A percentile compares a stretch with the other conserved stretches of the same genome.
phyloP scores from a whole-genome alignment of 768 basidiomycete species.

The Cubamyces lactineus region DNA sequence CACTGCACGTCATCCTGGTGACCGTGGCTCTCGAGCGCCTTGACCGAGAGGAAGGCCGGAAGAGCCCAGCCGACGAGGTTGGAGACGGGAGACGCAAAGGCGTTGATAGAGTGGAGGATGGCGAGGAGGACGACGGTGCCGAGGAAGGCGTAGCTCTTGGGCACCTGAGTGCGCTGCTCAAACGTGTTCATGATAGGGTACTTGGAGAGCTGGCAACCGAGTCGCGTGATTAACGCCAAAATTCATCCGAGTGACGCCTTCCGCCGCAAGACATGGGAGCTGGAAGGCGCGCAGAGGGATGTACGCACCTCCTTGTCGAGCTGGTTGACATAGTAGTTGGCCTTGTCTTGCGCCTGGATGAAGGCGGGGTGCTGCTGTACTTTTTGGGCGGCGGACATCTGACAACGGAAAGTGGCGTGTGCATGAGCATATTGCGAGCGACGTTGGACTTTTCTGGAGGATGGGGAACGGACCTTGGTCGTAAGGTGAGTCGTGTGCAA shows the following conservation, averaged over 20 bases:
- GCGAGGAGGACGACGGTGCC: slow-evolving; percentile 68
- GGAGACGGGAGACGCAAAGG: slow-evolving; percentile 89
- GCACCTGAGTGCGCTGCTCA: slow-evolving; percentile 89
- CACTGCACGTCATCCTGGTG: slow-evolving; percentile 90
- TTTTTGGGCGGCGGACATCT: slow-evolving; percentile 81
- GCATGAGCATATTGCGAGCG: neutral
- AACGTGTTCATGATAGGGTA: slow-evolving; percentile 83
- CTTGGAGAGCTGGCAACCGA: slow-evolving; percentile 64
- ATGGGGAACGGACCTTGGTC: slow-evolving; percentile 15
- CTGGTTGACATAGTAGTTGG: slow-evolving; percentile 78
- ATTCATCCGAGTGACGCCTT: neutral
- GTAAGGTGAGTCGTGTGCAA: slow-evolving; percentile 14
- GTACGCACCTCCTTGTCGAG: slow-evolving; percentile 93
- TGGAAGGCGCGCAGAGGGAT: neutral
- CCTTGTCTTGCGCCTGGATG: slow-evolving; percentile 83
- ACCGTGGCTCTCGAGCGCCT: slow-evolving; percentile 87
- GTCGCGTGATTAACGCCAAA: slow-evolving; percentile 27
- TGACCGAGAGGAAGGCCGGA: slow-evolving; percentile 94
- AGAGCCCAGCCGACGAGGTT: slow-evolving; percentile 94
- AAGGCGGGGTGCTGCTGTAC: slow-evolving; percentile 87
- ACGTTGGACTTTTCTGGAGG: neutral
- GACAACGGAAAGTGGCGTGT: slow-evolving; percentile 5
- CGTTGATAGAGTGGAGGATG: slow-evolving; percentile 83
- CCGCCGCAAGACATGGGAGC: neutral
- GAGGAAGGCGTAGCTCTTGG: slow-evolving; percentile 89